Percentiles rank a stretch among this genome's conserved stretches.
These are phyloP conservation scores for Wallacemonas rigidus DNA, from an alignment of 208 protist species.

Conservation along the genomic window DNA sequence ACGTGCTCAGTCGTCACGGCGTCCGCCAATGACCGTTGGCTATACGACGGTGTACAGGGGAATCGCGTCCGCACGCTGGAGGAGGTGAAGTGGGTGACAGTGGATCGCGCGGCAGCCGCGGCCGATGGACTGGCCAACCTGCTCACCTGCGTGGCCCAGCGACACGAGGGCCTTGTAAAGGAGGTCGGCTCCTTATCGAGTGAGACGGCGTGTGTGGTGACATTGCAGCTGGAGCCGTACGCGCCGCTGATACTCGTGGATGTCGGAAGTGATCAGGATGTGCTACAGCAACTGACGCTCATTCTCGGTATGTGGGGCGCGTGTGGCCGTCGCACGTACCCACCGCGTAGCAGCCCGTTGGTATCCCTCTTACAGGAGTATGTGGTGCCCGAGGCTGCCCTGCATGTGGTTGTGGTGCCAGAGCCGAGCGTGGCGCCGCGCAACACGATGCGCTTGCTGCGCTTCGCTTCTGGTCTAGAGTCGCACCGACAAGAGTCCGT, in stretches of 20 bases:
- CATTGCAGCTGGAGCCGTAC: conserved; percentile 61
- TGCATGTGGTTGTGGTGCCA: conserved; percentile 64
- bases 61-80: conserved; percentile 34
- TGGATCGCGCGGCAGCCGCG: conserved; percentile 25
- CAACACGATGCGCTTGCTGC: conserved; percentile 64
- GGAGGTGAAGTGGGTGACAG: conserved; percentile 29
- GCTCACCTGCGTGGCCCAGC: conserved; percentile 42
- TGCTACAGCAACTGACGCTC: conserved; percentile 59
- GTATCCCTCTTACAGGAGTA: conserved; percentile 29
- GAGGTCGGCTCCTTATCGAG: conserved; percentile 32
- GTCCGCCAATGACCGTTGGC: conserved; percentile 37
- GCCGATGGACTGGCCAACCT: conserved; percentile 37
- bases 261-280: conserved; percentile 46
- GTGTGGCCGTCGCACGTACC: conserved; percentile 42
- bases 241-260: conserved; percentile 58
- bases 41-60: conserved; percentile 53
- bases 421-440: conserved; percentile 33
- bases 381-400: conserved; percentile 31
- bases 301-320: conserved; percentile 42
- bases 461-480: conserved; percentile 45
- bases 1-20: conserved; percentile 53
- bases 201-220: conserved; percentile 57
- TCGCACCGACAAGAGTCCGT: conserved; percentile 9
- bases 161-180: conserved; percentile 36
- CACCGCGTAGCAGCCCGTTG: conserved; percentile 40